Base-by-base conservation (phyloP, 2,329 filamentous ascomycete species). In the Dactylellina haptotyla region DNA sequence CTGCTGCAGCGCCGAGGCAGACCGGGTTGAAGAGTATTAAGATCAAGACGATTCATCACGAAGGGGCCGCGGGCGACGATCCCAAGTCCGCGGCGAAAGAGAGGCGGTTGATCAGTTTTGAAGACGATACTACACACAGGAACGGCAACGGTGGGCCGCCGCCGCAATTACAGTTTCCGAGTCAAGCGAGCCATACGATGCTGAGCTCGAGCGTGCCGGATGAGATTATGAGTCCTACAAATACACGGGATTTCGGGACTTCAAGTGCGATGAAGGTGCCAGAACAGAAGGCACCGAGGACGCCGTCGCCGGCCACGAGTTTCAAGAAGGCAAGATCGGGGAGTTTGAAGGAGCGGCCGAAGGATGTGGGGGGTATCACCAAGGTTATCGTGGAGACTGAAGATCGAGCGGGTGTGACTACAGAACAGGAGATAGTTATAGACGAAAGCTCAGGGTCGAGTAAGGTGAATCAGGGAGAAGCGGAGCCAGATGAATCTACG, bases 321-420 rank as follows among this genome's bases (percentile, higher is more conserved):
- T 75, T 63, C 32, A 75, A 75, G 41, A 75, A 75, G 28, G 62
- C 54, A 1, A 85, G 89, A 66, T 91, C 88, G 76, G 90, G 90
- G 25, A 91, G 88, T 79, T 92, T 93, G 77, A 92, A 90, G 0
- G 90, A 93, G 80, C 90, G 90, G 73, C 83, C 90, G 18, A 83
- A 93, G 65, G 89, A 93, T 77, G 84, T 89, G 1, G 88, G 89
- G 62, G 90, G 90, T 1, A 85, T 93, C 54, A 87, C 87, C 76
- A 93, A 93, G 81, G 86, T 92, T 46, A 87, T 93, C 0, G 83
- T 93, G 20, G 89, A 91, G 78, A 88, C 88, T 18, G 84, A 61
- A 9, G 41, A 45, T 26, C 28, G n/a, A 18, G 48, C 20, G n/a
- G 39, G 41, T 4, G 30, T 46, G 0, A 23, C 8, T 14, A 8